phyloP scores from a whole-genome alignment of 169 alveolate genomes.

The Eimeria acervulina region DNA sequence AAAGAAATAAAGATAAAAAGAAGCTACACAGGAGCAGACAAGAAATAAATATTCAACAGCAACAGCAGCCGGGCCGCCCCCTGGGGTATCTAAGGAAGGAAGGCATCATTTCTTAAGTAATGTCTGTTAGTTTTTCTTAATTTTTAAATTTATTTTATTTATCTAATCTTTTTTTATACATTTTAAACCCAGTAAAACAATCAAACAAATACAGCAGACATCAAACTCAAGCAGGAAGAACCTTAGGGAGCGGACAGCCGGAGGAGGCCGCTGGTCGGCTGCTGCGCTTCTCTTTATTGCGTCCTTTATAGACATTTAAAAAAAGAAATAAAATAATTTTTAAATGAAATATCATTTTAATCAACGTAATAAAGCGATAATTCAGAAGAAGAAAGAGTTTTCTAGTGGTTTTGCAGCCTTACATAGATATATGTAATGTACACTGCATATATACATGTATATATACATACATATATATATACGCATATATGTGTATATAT shows the following conservation, averaged over 20 bases:
- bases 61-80: too few relatives aligned
- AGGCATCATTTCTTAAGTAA: too few relatives aligned
- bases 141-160: too few relatives aligned
- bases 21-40: not conserved
- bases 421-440: too few relatives aligned
- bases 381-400: too few relatives aligned
- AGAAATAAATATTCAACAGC: not conserved
- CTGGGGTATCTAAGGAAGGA: too few relatives aligned
- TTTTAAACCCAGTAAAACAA: not conserved
- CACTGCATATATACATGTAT: too few relatives aligned
- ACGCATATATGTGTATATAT: too few relatives aligned
- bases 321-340: not conserved
- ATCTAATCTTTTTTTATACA: not conserved
- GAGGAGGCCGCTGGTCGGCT: conserved; percentile 20
- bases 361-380: not conserved
- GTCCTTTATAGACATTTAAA: not conserved
- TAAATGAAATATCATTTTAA: not conserved
- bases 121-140: too few relatives aligned
- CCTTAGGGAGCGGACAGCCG: not conserved
- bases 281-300: not conserved
- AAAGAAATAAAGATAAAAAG: not conserved
- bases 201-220: not conserved
- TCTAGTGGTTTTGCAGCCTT: too few relatives aligned
- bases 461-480: too few relatives aligned
- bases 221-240: not conserved